phyloP scores from a whole-genome alignment of 257 asterid genomes.

The Avicennia marina region DNA sequence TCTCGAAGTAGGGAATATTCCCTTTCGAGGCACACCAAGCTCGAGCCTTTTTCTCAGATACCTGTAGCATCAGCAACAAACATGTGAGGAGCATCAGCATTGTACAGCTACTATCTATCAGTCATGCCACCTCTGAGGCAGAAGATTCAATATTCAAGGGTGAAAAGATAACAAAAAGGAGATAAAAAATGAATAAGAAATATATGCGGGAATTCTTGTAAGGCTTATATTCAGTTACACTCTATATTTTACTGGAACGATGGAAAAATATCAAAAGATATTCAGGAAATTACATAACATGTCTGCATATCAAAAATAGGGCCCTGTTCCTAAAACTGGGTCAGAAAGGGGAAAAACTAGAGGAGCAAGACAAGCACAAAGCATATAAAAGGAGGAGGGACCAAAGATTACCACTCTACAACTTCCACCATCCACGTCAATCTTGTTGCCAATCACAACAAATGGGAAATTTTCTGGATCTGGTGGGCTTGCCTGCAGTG shows the following conservation, averaged over 20 bases:
- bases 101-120: neutral
- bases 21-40: constrained; percentile 99
- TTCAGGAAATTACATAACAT: neutral
- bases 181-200: too few relatives aligned
- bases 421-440: constrained; percentile 94
- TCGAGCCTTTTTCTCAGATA: constrained; percentile 96
- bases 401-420: constrained; percentile 73
- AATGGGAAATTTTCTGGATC: constrained; percentile 98
- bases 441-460: constrained; percentile 96
- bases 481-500: constrained; percentile 90
- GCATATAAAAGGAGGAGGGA: neutral
- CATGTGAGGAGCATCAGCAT: constrained; percentile 3
- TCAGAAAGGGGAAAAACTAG: neutral
- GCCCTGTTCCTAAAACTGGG: neutral
- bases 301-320: neutral
- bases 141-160: too few relatives aligned
- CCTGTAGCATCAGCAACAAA: constrained; percentile 35
- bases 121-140: neutral
- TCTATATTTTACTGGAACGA: neutral
- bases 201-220: too few relatives aligned
- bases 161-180: too few relatives aligned
- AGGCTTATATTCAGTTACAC: neutral
- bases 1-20: constrained; percentile 93
- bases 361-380: neutral
- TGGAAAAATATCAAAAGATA: neutral